These are phyloP conservation scores for Suhomyces pyralidae DNA, from an alignment of 805 yeast genomes.

Conservation along the genomic window DNA sequence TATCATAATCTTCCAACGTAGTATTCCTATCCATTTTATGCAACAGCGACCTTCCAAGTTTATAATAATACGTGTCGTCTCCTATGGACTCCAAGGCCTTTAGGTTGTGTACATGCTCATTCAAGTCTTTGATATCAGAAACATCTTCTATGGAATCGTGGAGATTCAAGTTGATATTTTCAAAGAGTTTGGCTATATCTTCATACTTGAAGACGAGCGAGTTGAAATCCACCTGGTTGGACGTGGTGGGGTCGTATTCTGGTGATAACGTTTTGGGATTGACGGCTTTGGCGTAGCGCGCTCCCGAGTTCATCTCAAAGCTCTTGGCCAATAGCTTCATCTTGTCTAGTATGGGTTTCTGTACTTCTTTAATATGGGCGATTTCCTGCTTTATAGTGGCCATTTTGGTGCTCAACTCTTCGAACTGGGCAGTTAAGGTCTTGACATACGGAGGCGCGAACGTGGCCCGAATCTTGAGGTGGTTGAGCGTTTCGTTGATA, in stretches of 20 bases:
- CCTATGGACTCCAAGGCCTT: conserved; percentile 18
- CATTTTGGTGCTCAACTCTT: conserved; percentile 16
- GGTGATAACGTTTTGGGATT: conserved; percentile 1
- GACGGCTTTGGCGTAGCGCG: conserved; percentile 2
- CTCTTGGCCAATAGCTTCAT: conserved; percentile 24
- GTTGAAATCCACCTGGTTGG: conserved; percentile 10
- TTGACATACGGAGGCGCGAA: conserved; percentile 14
- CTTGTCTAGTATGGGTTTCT: conserved; percentile 36
- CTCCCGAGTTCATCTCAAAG: conserved; percentile 10
- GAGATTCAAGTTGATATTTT: conserved; percentile 13
- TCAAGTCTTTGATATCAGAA: conserved; percentile 14
- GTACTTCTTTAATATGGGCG: conserved; percentile 23
- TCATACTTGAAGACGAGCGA: conserved; percentile 17
- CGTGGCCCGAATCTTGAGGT: conserved; percentile 14
- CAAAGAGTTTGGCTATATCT: conserved; percentile 19
- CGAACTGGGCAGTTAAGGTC: conserved; percentile 20
- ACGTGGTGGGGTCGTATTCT: not conserved
- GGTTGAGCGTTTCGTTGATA: conserved; percentile 18
- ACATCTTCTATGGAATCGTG: not conserved
- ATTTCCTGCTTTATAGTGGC: conserved; percentile 17
- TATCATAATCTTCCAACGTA: conserved; percentile 31
- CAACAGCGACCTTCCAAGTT: conserved; percentile 19
- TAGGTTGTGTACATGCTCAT: conserved; percentile 20
- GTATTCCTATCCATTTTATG: conserved; percentile 15
- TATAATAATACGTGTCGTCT: conserved; percentile 22